Conservation (phyloP, 345 rosid genomes). For the Sonneratia alba region DNA sequence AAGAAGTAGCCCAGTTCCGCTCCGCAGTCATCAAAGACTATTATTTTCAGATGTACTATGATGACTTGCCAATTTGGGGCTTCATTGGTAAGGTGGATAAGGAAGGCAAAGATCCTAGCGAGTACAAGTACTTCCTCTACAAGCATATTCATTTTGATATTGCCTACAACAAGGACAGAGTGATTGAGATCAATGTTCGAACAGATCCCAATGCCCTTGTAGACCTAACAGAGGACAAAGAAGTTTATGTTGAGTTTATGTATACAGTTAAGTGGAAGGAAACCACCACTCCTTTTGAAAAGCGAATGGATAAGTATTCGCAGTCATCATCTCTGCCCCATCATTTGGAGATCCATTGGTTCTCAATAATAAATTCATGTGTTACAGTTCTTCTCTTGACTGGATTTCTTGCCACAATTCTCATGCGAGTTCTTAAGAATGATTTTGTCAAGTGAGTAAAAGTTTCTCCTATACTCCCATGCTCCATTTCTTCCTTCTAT, state of each 20-base stretch:
- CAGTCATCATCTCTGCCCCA: constrained; percentile 42
- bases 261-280: constrained; percentile 55
- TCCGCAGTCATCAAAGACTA: constrained; percentile 32
- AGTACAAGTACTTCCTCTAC: constrained; percentile 33
- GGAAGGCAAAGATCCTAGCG: constrained; percentile 35
- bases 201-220: constrained; percentile 29
- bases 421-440: constrained; percentile 52
- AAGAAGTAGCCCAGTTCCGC: constrained; percentile 34
- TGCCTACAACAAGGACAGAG: constrained; percentile 40
- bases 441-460: constrained; percentile 45
- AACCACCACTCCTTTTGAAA: constrained; percentile 35
- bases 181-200: constrained; percentile 33
- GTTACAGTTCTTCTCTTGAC: constrained; percentile 52
- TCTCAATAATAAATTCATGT: constrained; percentile 47
- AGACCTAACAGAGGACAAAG: constrained; percentile 41
- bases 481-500: not conserved
- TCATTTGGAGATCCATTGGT: constrained; percentile 53
- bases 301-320: constrained; percentile 50
- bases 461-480: not conserved
- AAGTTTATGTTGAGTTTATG: constrained; percentile 33
- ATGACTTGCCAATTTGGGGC: constrained; percentile 51
- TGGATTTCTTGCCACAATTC: constrained; percentile 53
- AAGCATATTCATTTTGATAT: constrained; percentile 39
- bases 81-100: constrained; percentile 44
- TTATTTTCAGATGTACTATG: constrained; percentile 55